A percentile compares a stretch with the other conserved stretches of the same genome.
phyloP scores from a whole-genome alignment of 2,329 filamentous ascomycete genomes.

The Colletotrichum lini region DNA sequence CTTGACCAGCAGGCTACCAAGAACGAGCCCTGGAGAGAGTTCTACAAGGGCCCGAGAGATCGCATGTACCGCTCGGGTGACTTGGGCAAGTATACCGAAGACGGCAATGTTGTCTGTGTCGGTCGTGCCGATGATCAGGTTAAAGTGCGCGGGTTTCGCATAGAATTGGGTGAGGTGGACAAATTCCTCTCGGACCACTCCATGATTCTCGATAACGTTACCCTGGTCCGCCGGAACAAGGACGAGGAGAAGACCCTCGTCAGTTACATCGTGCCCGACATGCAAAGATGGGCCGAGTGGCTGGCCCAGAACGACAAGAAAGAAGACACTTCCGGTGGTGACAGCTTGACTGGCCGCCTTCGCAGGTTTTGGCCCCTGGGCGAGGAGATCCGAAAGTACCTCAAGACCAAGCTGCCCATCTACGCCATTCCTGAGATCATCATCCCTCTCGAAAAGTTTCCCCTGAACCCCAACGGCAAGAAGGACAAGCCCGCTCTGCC shows the following conservation, averaged over 20 bases:
- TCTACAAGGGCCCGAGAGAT: slow-evolving; percentile 87
- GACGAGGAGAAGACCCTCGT: slow-evolving; percentile 89
- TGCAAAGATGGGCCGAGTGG: slow-evolving; percentile 30
- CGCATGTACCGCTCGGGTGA: slow-evolving; percentile 91
- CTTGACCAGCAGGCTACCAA: slow-evolving; percentile 67
- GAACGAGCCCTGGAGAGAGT: slow-evolving; percentile 80
- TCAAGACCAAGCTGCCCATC: slow-evolving; percentile 78
- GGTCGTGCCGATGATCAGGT: slow-evolving; percentile 91
- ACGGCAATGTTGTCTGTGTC: slow-evolving; percentile 74
- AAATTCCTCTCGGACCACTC: slow-evolving; percentile 6
- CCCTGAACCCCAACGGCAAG: slow-evolving; percentile 84
- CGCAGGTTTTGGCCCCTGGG: slow-evolving; percentile 12
- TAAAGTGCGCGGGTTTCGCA: slow-evolving; percentile 96
- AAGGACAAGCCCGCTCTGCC: slow-evolving; percentile 84
- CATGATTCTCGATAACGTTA: slow-evolving; percentile 53
- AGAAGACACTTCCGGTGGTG: slow-evolving; percentile 2
- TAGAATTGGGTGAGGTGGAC: slow-evolving; percentile 95
- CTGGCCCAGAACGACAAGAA: slow-evolving; percentile 63
- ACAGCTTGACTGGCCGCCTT: slow-evolving; percentile 3
- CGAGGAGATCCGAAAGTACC: slow-evolving; percentile 74
- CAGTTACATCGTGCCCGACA: slow-evolving; percentile 86
- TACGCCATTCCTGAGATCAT: slow-evolving; percentile 42
- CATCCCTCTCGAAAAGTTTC: slow-evolving; percentile 63
- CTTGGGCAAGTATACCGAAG: slow-evolving; percentile 83
- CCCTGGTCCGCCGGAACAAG: slow-evolving; percentile 85